Evolutionary conservation across 257 asterid genomes (phyloP), one percentile per base, ranked within the genome.

Genomic region (Buddleja alternifolia): DNA sequence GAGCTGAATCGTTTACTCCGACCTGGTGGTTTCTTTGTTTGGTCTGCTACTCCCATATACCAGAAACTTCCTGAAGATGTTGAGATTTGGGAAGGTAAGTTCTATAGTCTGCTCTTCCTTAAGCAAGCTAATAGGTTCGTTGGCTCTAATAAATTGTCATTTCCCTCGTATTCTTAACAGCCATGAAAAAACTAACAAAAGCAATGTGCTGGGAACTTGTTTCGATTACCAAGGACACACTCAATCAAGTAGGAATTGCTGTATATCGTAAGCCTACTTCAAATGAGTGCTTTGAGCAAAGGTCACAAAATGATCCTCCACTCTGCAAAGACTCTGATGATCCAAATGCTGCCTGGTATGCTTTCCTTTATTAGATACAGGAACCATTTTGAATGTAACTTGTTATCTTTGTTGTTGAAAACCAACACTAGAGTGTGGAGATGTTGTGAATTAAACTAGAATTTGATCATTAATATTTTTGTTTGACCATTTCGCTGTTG

Each of bases 1-100:
- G 99, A 93, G 92, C 89, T 93, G 73, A 93, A 93, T 70, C 97
- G 99, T 65, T 56, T 93, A 47, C 81, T 94, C 48, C 91, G 97
- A 47, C 96, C 99, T 77, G 96, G 99, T 72, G 99, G 99, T 73
- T 87, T 80, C 83, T 93, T 93, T 83, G 88, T 93, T 64, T 93
- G 99, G 99, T 93, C 99, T 71, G 99, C 99, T 23, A 93, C 99
- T 64, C 99, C 99, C 44, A 75, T 93, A 63, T 93, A 93, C 85
- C 96, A 87, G 76, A 93, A 85, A 78, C 78, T 81, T 51, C 82
- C 82, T 23, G 96, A 88, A 78, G 99, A 93, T 89, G 93, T 81
- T 67, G 91, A 76, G 79, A 93, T 93, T 71, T 93, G 99, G 99
- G 83, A 90, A 71, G 97, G 99, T 90, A 77, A 12, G 51, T 50